These are phyloP conservation scores for Diospyros kaki DNA, from an alignment of 148 eudicot genomes.

Conservation along the genomic window DNA sequence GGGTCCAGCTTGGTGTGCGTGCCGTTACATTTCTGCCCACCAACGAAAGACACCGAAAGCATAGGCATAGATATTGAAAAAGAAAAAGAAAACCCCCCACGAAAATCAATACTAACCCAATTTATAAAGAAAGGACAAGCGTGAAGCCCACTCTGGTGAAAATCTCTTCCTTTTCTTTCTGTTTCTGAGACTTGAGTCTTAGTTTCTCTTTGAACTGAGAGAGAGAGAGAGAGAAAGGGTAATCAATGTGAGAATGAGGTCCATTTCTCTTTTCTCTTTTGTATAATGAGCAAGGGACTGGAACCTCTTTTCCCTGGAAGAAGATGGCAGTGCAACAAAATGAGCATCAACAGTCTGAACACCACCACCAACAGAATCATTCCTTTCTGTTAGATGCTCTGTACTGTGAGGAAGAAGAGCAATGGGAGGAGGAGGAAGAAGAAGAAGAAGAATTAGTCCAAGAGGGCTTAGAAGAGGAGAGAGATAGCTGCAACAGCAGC, in stretches of 20 bases:
- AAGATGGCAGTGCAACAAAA: conserved; percentile 31
- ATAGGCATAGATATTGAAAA: background rate
- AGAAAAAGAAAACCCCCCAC: no score
- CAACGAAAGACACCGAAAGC: conserved; percentile 20
- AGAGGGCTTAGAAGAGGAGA: background rate
- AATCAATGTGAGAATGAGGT: conserved; percentile 14
- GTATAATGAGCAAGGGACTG: conserved; percentile 21
- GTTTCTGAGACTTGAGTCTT: conserved; percentile 24
- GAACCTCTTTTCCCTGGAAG: conserved; percentile 18
- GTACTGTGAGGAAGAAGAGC: conserved; percentile 67
- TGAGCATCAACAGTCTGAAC: no score
- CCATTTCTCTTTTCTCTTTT: conserved; percentile 18
- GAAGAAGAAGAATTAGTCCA: background rate
- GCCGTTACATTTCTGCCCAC: conserved; percentile 17
- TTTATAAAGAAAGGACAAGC: conserved; percentile 52
- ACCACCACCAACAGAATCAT: conserved; percentile 6
- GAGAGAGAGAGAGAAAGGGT: conserved; percentile 20
- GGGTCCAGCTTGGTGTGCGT: conserved; percentile 22
- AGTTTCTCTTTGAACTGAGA: background rate
- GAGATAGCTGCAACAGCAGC: background rate
- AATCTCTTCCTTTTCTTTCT: conserved; percentile 24
- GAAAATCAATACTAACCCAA: conserved; percentile 6
- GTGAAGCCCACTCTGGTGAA: conserved; percentile 48
- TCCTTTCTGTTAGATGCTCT: conserved; percentile 54
- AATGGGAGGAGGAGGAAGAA: conserved; percentile 28